These are phyloP conservation scores for Penicillium sp. DNA, from an alignment of 2,329 filamentous ascomycete species.

Conservation along the genomic window DNA sequence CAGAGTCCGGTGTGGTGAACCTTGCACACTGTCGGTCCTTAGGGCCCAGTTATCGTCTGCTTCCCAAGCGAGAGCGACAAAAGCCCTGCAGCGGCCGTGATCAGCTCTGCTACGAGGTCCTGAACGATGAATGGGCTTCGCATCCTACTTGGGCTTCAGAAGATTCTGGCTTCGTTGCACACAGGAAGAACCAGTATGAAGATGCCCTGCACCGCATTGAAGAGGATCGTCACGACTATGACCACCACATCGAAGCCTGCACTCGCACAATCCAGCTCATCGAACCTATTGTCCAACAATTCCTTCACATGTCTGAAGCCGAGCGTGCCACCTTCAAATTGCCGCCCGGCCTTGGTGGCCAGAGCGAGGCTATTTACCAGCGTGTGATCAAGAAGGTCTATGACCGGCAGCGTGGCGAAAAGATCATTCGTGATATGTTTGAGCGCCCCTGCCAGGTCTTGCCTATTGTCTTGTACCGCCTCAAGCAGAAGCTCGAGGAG, in stretches of 20 bases:
- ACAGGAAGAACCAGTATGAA: constrained; percentile 93
- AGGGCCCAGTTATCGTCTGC: constrained; percentile 86
- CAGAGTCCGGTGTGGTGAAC: constrained; percentile 74
- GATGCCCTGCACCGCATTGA: constrained; percentile 94
- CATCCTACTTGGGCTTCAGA: constrained; percentile 99
- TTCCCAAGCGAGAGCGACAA: constrained; percentile 84
- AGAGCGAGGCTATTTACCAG: constrained; percentile 95
- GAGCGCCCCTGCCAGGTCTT: constrained; percentile 78
- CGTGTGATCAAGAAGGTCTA: constrained; percentile 98
- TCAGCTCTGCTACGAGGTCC: constrained; percentile 84
- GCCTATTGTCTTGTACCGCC: constrained; percentile 76
- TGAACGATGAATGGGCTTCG: constrained; percentile 98
- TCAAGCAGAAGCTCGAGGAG: constrained; percentile 95
- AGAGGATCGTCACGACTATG: constrained; percentile 96
- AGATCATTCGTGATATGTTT: constrained; percentile 85
- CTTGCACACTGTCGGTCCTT: constrained; percentile 93
- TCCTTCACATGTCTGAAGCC: constrained; percentile 69
- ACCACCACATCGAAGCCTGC: constrained; percentile 96
- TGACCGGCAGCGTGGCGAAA: constrained; percentile 72
- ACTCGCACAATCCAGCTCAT: constrained; percentile 92
- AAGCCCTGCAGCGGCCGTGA: constrained; percentile 92
- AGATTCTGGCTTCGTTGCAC: constrained; percentile 94
- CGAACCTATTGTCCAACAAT: constrained; percentile 87
- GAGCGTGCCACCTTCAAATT: constrained; percentile 74
- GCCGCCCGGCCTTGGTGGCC: constrained; percentile 77